These are phyloP conservation scores for Massarina eburnea DNA, from an alignment of 2,329 filamentous ascomycete species.

Conservation along the genomic window DNA sequence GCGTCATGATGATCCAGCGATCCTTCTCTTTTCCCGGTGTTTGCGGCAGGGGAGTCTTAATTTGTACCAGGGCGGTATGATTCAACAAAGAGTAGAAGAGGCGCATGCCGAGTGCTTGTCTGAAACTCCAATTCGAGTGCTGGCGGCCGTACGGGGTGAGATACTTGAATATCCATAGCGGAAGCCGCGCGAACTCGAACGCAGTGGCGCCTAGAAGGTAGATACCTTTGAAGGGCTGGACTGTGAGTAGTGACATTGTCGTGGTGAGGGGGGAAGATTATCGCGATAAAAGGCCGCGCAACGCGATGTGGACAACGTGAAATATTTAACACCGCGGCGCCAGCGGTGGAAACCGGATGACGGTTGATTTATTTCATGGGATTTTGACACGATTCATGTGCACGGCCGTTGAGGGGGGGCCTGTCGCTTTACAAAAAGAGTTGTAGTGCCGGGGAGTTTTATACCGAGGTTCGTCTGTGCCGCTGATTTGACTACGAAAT, in stretches of 20 bases:
- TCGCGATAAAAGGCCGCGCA: no score
- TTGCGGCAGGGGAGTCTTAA: conserved; percentile 34
- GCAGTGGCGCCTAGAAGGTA: conserved; percentile 41
- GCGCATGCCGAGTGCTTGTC: conserved; percentile 41
- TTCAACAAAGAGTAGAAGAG: conserved; percentile 37
- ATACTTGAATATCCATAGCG: conserved; percentile 46
- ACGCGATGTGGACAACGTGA: no score
- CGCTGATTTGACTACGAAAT: no score
- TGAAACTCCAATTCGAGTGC: conserved; percentile 43
- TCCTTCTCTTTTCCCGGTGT: conserved; percentile 42
- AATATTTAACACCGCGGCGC: no score
- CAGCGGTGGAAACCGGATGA: no score
- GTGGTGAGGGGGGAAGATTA: not conserved
- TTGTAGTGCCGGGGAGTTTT: no score
- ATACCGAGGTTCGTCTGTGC: no score
- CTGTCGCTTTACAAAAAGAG: no score
- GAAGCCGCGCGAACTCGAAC: conserved; percentile 40
- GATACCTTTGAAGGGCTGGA: conserved; percentile 45
- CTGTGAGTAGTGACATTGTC: conserved; percentile 25
- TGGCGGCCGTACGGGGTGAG: conserved; percentile 40
- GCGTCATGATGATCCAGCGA: conserved; percentile 40
- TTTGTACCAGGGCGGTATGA: conserved; percentile 33
- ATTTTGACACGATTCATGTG: no score
- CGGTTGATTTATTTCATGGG: no score
- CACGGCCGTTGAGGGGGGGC: no score